Base-by-base conservation (phyloP, 139 green algal genomes). In the Auxenochlorella pyrenoidosa region DNA sequence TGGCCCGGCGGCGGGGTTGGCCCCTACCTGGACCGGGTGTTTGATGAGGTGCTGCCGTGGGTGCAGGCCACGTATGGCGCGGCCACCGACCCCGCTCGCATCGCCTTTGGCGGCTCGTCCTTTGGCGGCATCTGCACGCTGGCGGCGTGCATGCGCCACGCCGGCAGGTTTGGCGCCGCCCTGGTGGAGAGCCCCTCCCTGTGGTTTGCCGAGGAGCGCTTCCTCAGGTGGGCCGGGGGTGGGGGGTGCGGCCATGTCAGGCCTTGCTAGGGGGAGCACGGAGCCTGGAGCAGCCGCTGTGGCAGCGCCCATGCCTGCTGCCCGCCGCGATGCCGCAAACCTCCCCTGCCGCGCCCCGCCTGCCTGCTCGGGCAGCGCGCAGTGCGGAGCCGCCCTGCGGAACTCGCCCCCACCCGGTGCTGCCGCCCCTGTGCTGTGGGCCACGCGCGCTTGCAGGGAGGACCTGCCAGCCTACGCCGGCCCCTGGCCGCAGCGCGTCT, bases 101-200 rank as follows among this genome's bases (percentile, higher is more conserved):
- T 89, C 65, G 73, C 71, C 0, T 90, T 94, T 83, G 92, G 88
- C 0, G 92, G 92, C 58, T 91, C 88, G 54, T 92, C 87, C 77
- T 94, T 95, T 79, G 92, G 92, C n/a, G 92, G 92, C 75, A 89
- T 95, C 65, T 88, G 80, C 58, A 81, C 90, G 2, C 88, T 95
- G 24, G 86, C 22, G 18, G 76, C 73, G 6, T 66, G 71, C 80
- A 87, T 92, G 83, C 75, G 59, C 71, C 80, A 77, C 41, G 36
- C 28, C 6, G 60, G 68, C 79, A 43, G 63, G n/a, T 94, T 93
- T 83, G 88, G 82, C 30, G 75, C 79, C 5, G 44, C 86, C 5
- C 83, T 93, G 59, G 90, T 93, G 72, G 90, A 93, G 87, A 91
- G 89, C 87, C 90, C 90, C 83, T 90, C 79, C 36, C 65, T 94